These are phyloP conservation scores for Pythium aphanidermatum DNA, from an alignment of 352 stramenopile genomes.

Conservation along the genomic window DNA sequence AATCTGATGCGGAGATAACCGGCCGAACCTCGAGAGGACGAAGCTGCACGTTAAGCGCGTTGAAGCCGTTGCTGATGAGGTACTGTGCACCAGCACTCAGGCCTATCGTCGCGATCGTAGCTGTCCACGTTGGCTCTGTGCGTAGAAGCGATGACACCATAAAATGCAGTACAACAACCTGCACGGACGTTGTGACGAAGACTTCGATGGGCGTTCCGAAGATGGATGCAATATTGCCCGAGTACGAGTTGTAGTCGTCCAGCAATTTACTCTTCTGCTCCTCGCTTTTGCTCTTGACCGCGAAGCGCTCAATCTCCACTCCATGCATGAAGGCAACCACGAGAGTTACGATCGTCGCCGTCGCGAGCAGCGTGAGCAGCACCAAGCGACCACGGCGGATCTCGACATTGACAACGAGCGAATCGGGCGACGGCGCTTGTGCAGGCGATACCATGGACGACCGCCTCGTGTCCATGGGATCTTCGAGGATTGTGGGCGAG, in stretches of 20 bases:
- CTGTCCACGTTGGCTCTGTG: not conserved
- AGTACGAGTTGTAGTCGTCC: slow-evolving; percentile 23
- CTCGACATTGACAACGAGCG: not conserved
- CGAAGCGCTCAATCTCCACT: slow-evolving; percentile 10
- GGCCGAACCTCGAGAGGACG: not conserved
- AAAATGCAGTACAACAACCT: slow-evolving; percentile 1
- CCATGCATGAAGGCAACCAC: not conserved
- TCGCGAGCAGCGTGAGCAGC: not conserved
- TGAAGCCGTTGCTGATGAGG: slow-evolving; percentile 21
- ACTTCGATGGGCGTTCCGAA: slow-evolving; percentile 12
- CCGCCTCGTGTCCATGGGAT: not conserved
- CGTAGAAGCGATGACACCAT: not conserved
- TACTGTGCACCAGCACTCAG: slow-evolving; percentile 2
- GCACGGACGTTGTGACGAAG: slow-evolving; percentile 3
- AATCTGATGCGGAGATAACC: not conserved
- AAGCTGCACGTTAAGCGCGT: slow-evolving; percentile 18
- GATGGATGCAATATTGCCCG: slow-evolving; percentile 12
- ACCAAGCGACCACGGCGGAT: not conserved
- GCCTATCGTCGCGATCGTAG: not conserved
- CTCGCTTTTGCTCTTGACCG: not conserved
- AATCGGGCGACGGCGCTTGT: too few relatives aligned
- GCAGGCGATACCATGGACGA: not conserved
- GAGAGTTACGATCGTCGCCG: not conserved
- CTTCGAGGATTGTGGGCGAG: slow-evolving; percentile 4
- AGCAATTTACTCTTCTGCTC: slow-evolving; percentile 10